Evolutionary conservation across 768 basidiomycete genomes (phyloP).

Genomic region (Suillus tomentosus): DNA sequence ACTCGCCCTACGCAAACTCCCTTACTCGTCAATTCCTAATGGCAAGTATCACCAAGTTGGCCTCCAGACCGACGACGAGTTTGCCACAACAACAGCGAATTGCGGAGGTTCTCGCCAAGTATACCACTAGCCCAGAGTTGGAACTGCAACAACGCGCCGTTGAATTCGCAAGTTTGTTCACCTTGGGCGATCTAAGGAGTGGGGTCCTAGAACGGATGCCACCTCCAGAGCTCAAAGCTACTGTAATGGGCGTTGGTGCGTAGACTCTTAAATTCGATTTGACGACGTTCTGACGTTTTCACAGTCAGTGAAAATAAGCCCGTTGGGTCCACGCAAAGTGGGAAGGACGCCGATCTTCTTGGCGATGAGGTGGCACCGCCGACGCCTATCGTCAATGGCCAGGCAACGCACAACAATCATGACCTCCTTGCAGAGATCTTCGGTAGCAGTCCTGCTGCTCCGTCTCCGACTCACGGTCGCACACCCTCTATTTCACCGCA

Average conservation of each 20-base stretch:
- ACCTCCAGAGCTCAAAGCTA: conserved; percentile 96
- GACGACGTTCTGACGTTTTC: conserved; percentile 10
- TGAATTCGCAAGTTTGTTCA: conserved; percentile 88
- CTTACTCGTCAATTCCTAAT: conserved; percentile 92
- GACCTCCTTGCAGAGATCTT: conserved; percentile 94
- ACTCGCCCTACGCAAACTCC: conserved; percentile 93
- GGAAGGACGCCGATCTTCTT: conserved; percentile 82
- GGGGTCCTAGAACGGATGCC: conserved; percentile 99
- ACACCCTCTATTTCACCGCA: conserved; percentile 44
- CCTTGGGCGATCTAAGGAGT: conserved; percentile 67
- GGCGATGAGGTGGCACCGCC: conserved; percentile 69
- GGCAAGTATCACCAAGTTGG: conserved; percentile 86
- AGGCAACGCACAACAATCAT: conserved; percentile 63
- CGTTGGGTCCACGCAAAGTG: conserved; percentile 84
- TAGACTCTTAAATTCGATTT: conserved; percentile 11
- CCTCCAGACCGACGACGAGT: conserved; percentile 73
- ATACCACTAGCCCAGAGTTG: conserved; percentile 86
- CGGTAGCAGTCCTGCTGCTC: conserved; percentile 47
- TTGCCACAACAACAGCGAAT: conserved; percentile 76
- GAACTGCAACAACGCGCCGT: conserved; percentile 96
- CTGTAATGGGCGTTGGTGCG: conserved; percentile 90
- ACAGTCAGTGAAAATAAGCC: conserved; percentile 94
- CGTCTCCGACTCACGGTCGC: conserved; percentile 32
- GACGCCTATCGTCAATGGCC: conserved; percentile 44
- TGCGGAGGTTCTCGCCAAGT: conserved; percentile 72